Evolutionary conservation across 331 rosid species (phyloP).

Genomic region (Saraca asoca): DNA sequence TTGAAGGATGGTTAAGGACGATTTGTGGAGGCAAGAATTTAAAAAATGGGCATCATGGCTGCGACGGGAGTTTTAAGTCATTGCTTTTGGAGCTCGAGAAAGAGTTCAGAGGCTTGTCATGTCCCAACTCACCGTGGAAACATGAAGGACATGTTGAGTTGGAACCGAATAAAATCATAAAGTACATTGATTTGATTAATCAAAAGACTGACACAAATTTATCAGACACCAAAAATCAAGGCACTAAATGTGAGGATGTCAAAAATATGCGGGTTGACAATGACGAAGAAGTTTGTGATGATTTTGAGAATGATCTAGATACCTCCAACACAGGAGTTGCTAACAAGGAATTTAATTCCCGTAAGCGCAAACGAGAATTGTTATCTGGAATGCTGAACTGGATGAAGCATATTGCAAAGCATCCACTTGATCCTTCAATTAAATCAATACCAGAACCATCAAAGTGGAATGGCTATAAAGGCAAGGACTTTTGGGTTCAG

Average conservation of each 20-base stretch:
- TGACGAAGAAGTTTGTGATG: slow-evolving; percentile 19
- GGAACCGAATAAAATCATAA: slow-evolving; percentile 40
- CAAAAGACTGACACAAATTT: slow-evolving; percentile 34
- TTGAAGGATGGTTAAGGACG: slow-evolving; percentile 64
- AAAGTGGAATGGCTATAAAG: slow-evolving; percentile 53
- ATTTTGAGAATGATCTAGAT: slow-evolving; percentile 27
- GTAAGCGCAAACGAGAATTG: slow-evolving; percentile 65
- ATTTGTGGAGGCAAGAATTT: slow-evolving; percentile 40
- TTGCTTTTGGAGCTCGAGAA: slow-evolving; percentile 52
- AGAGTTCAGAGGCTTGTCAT: slow-evolving; percentile 52
- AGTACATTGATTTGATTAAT: slow-evolving; percentile 35
- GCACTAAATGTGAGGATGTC: slow-evolving; percentile 29
- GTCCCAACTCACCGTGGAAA: slow-evolving; percentile 35
- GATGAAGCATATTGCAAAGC: slow-evolving; percentile 56
- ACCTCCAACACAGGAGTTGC: slow-evolving; percentile 32
- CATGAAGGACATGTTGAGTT: slow-evolving; percentile 34
- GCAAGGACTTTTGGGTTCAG: slow-evolving; percentile 57
- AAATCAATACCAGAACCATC: slow-evolving; percentile 57
- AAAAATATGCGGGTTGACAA: slow-evolving; percentile 26
- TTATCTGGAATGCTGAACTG: slow-evolving; percentile 70
- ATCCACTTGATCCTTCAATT: slow-evolving; percentile 50
- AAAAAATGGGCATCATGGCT: slow-evolving; percentile 43
- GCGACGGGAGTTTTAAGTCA: slow-evolving; percentile 33
- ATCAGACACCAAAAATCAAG: slow-evolving; percentile 31
- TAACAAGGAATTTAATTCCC: slow-evolving; percentile 36